phyloP scores from a whole-genome alignment of 352 stramenopile genomes.

The Thraustochytrium striatum region DNA sequence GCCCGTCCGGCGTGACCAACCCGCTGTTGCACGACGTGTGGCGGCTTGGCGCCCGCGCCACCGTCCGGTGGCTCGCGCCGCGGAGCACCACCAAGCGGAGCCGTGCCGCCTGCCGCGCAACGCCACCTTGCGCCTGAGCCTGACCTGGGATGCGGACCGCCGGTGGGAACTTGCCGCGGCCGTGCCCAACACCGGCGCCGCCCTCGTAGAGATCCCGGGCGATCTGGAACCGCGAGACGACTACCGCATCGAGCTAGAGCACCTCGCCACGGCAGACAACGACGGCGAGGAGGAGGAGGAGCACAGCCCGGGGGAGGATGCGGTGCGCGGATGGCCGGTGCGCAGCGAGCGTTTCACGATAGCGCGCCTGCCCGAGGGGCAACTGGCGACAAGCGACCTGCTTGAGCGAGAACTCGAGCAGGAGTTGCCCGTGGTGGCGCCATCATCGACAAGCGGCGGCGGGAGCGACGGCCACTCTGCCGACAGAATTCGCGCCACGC shows the following conservation, averaged over 20 bases:
- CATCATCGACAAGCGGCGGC: no score
- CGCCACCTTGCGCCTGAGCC: neutral
- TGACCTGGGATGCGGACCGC: neutral
- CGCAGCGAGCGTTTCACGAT: slow-evolving; percentile 6
- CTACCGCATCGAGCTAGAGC: neutral
- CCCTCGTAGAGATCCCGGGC: neutral
- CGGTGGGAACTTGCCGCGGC: neutral
- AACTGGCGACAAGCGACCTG: neutral
- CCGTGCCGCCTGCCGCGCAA: neutral
- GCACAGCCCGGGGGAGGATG: no score
- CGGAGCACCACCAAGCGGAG: neutral
- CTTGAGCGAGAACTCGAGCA: neutral
- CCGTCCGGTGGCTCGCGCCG: neutral
- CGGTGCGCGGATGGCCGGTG: no score
- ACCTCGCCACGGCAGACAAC: neutral
- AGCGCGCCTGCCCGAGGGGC: neutral
- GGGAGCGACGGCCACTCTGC: no score
- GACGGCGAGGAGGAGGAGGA: neutral
- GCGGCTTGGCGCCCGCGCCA: neutral
- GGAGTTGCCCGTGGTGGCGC: no score
- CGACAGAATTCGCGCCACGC: no score
- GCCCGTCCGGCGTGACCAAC: neutral
- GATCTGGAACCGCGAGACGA: neutral
- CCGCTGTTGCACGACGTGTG: neutral
- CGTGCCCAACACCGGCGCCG: slow-evolving; percentile 1